Percentiles rank a stretch among this genome's conserved stretches.
Evolutionary conservation across 441 rosid genomes (phyloP).

Genomic region (Lepidium campestre): DNA sequence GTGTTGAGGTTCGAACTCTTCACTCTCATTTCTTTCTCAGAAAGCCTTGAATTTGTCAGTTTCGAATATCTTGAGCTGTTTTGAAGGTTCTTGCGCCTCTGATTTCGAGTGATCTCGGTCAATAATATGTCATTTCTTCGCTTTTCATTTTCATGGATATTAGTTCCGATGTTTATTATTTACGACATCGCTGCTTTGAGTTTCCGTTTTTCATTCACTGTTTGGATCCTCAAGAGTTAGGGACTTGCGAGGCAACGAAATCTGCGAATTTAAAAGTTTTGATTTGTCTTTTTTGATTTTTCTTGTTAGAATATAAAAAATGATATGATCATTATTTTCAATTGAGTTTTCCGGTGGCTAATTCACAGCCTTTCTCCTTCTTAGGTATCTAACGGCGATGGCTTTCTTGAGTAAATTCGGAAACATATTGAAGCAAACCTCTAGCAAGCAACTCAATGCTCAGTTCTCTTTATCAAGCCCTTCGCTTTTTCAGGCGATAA

Average conservation of each 20-base stretch:
- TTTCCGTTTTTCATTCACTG: neutral
- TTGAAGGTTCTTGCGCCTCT: neutral
- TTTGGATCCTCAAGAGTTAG: neutral
- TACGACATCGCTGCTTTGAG: neutral
- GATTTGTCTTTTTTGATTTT: constrained; percentile 1
- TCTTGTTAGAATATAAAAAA: neutral
- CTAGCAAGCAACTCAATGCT: constrained; percentile 39
- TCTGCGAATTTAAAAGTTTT: neutral
- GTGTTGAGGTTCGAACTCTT: constrained; percentile 12
- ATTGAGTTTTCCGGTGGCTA: neutral
- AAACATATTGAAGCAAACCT: constrained; percentile 60
- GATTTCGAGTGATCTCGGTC: neutral
- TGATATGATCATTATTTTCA: neutral
- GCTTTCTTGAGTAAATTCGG: constrained; percentile 80
- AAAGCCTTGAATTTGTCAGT: constrained; percentile 11
- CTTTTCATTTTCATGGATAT: neutral
- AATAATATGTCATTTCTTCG: constrained; percentile 3
- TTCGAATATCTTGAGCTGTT: neutral
- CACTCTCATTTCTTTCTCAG: neutral
- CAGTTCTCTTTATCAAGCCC: constrained; percentile 51
- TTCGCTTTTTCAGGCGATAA: constrained; percentile 58
- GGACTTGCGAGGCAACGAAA: neutral
- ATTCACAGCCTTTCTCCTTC: neutral
- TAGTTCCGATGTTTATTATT: neutral
- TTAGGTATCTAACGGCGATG: constrained; percentile 42